These are phyloP conservation scores for Nicotiana tabacum DNA, from an alignment of 257 asterid genomes.

Conservation along the genomic window DNA sequence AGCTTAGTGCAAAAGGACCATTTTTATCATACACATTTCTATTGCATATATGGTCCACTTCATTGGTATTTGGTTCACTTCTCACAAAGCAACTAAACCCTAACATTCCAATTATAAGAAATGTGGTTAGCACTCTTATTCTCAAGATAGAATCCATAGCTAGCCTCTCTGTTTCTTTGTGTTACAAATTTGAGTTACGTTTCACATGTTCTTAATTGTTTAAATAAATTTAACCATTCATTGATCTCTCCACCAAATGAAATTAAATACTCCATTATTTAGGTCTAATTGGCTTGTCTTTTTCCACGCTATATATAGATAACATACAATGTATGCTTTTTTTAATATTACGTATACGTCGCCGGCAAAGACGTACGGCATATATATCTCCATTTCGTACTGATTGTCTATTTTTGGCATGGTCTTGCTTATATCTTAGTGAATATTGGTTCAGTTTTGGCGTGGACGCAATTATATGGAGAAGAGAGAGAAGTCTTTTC, in stretches of 20 bases:
- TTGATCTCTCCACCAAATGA: neutral
- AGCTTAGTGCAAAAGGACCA: neutral
- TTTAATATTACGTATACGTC: too few relatives aligned
- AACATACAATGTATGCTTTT: too few relatives aligned
- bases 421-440: too few relatives aligned
- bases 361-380: too few relatives aligned
- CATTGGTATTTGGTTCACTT: neutral
- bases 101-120: neutral
- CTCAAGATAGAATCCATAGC: neutral
- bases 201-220: neutral
- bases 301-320: too few relatives aligned
- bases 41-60: neutral
- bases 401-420: too few relatives aligned
- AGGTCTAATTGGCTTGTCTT: neutral
- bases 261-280: neutral
- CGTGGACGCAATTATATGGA: too few relatives aligned
- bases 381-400: too few relatives aligned
- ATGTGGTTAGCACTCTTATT: neutral
- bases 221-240: neutral
- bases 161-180: neutral
- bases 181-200: neutral
- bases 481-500: too few relatives aligned
- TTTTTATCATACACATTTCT: neutral
- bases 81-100: neutral
- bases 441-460: too few relatives aligned